Conservation (phyloP, 768 basidiomycete genomes). For the Amanita molliuscula region DNA sequence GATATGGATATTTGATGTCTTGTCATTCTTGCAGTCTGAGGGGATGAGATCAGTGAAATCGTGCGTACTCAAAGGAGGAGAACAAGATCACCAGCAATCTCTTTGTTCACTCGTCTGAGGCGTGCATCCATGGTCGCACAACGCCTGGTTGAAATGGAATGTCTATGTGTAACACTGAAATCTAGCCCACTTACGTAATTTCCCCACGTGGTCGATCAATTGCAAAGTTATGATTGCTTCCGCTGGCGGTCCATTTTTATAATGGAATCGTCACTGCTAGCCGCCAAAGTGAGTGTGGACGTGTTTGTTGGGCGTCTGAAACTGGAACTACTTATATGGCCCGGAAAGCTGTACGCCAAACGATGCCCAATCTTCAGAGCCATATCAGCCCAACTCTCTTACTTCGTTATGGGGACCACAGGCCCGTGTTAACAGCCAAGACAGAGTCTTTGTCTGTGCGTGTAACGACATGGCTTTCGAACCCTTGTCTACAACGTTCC, state of each 20-base stretch:
- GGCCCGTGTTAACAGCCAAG: background rate
- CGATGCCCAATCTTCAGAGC: too few species aligned
- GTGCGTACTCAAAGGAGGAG: conserved; percentile 2
- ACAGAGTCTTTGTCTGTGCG: background rate
- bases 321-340: too few species aligned
- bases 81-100: conserved; percentile 58
- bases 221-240: too few species aligned
- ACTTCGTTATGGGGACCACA: background rate
- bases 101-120: conserved; percentile 86
- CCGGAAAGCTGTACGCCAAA: too few species aligned
- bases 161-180: background rate
- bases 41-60: conserved; percentile 7
- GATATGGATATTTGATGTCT: conserved; percentile 76
- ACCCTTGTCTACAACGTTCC: background rate
- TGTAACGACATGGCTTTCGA: background rate
- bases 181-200: background rate
- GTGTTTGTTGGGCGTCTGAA: too few species aligned
- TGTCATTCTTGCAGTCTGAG: conserved; percentile 92
- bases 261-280: too few species aligned
- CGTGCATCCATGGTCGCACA: conserved; percentile 70
- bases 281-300: too few species aligned
- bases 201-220: too few species aligned
- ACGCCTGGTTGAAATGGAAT: background rate
- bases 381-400: background rate
- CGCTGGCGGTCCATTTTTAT: too few species aligned